Evolutionary conservation across 1,139 yeast species (phyloP), one percentile per base, ranked within the genome.

Genomic region (Saccharomyces hybrid): DNA sequence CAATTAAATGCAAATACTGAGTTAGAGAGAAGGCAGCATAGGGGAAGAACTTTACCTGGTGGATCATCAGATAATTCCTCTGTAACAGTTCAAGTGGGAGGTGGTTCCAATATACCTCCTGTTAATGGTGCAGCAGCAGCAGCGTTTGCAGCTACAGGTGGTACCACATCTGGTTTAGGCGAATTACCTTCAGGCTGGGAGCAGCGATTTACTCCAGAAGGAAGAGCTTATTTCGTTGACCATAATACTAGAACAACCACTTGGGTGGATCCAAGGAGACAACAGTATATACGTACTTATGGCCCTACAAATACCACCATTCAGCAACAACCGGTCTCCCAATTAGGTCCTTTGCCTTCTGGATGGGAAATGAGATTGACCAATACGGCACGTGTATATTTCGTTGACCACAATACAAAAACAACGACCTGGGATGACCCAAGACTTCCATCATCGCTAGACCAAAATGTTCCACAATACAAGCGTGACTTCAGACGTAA

Each of bases 321-420:
- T 61, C 97, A 90, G 74, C 98, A 95, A 66, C 99, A 93, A 74
- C 97, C 99, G 32, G 97, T 93, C n/a, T 87, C 96, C 52, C 98
- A 95, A 71, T 79, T 93, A 70, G 99, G 99, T 9, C 99, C 99
- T 53, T 78, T 93, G 67, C 99, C 99, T 52, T 84, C 93, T 53
- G 99, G 99, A 54, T 93, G 99, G 99, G 99, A 93, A 76, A 93
- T 93, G 99, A 86, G 99, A 73, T 81, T 95, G 68, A 95, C 99
- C 50, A 93, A 91, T 72, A 93, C 99, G 1, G 97, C 99, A 20
- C 82, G 99, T 71, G 99, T 95, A 26, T 93, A 93, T 73, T 93
- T 93, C 73, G 99, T 93, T 60, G 99, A 93, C 73, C 99, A 93
- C 76, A 93, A 93, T 73, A 93, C 99, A 49, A 93, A 93, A 75